Evolutionary conservation across 208 protist species (phyloP).

Genomic region (Wallacemonas sp.): DNA sequence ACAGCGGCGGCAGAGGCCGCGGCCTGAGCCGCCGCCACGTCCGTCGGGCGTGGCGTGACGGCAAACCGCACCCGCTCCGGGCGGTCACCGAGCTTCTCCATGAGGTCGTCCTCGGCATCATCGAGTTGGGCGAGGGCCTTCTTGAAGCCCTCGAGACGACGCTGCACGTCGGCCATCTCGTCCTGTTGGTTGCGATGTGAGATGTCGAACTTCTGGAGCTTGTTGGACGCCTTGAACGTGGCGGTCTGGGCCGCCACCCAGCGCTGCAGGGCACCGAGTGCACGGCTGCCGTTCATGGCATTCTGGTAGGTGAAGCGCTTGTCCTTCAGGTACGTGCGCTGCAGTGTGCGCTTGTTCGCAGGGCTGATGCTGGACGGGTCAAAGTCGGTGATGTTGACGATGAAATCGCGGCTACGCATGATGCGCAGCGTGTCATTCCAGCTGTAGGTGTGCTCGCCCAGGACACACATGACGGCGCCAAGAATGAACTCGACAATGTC

Average conservation of each 20-base stretch:
- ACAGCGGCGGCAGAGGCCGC: neutral
- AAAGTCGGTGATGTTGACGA: slow-evolving; percentile 29
- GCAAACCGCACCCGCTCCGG: neutral
- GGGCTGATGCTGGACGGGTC: slow-evolving; percentile 28
- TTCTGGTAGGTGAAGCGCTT: slow-evolving; percentile 44
- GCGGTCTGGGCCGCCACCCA: slow-evolving; percentile 44
- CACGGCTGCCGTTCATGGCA: slow-evolving; percentile 48
- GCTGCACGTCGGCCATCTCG: slow-evolving; percentile 15
- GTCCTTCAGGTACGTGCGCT: slow-evolving; percentile 32
- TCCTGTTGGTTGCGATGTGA: slow-evolving; percentile 9
- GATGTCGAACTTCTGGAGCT: slow-evolving; percentile 40
- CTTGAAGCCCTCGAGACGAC: slow-evolving; percentile 10
- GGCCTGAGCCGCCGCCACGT: neutral
- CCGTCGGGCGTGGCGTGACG: neutral
- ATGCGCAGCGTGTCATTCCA: slow-evolving; percentile 29
- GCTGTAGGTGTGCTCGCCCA: slow-evolving; percentile 22
- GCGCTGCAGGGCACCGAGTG: slow-evolving; percentile 42
- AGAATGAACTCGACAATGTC: slow-evolving; percentile 45
- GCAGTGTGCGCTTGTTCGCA: slow-evolving; percentile 8
- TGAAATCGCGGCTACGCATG: slow-evolving; percentile 36
- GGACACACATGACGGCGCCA: slow-evolving; percentile 31
- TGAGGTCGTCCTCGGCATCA: slow-evolving; percentile 13
- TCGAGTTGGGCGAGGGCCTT: slow-evolving; percentile 11
- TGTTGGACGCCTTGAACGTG: slow-evolving; percentile 26
- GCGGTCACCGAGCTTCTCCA: neutral